These are phyloP conservation scores for Grifola frondosa DNA, from an alignment of 1,284 basidiomycete species.

Conservation along the genomic window DNA sequence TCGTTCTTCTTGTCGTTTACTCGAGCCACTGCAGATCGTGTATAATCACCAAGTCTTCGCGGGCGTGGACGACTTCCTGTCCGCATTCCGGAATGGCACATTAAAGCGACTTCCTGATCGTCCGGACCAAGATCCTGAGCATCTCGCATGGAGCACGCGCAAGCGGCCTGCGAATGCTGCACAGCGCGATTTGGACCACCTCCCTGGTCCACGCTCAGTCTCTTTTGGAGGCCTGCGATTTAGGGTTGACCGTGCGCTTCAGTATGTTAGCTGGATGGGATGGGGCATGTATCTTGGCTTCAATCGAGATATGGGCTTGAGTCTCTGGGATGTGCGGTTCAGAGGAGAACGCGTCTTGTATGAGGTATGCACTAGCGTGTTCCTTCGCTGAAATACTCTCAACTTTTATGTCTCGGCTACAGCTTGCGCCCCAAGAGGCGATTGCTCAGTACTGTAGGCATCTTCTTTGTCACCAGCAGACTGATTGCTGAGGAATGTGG, in stretches of 20 bases:
- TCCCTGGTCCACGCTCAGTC: conserved; percentile 60
- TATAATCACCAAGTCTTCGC: conserved; percentile 60
- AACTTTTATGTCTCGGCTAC: neutral
- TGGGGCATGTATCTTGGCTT: conserved; percentile 65
- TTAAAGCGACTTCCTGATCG: conserved; percentile 42
- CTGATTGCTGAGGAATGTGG: neutral
- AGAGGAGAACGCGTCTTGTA: conserved; percentile 62
- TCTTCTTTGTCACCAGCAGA: neutral
- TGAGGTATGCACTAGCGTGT: conserved; percentile 40
- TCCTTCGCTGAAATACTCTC: neutral
- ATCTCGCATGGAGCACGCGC: conserved; percentile 47
- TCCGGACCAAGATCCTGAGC: conserved; percentile 29
- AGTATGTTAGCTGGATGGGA: conserved; percentile 66
- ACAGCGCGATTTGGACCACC: conserved; percentile 56
- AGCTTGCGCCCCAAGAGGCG: conserved; percentile 60
- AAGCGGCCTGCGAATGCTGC: conserved; percentile 36
- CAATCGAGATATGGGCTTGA: conserved; percentile 65
- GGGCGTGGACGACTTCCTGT: conserved; percentile 46
- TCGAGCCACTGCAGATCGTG: conserved; percentile 40
- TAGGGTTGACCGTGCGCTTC: conserved; percentile 49
- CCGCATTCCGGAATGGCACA: conserved; percentile 53
- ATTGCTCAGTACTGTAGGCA: conserved; percentile 59
- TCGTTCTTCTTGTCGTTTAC: neutral
- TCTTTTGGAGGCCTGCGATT: conserved; percentile 59
- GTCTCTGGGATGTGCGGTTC: conserved; percentile 67